Conservation (phyloP, 2,329 filamentous ascomycete species). For the Scedosporium apiospermum region DNA sequence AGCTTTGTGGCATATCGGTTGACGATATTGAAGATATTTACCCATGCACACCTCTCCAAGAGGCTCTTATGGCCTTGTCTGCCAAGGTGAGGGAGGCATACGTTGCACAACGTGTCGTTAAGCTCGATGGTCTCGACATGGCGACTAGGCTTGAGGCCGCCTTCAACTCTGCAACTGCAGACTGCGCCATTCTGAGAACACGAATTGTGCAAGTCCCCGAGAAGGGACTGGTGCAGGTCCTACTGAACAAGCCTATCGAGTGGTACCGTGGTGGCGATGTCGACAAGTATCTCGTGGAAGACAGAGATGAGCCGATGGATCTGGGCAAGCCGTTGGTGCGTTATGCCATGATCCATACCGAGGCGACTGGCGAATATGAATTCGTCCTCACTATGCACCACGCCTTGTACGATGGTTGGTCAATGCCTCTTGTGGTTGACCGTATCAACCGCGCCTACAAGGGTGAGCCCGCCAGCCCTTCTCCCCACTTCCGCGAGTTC, state of each 20-base stretch:
- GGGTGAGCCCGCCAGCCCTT: conserved; percentile 15
- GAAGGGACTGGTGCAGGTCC: conserved; percentile 35
- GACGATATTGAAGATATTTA: conserved; percentile 38
- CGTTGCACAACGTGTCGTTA: conserved; percentile 38
- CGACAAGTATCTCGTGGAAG: conserved; percentile 28
- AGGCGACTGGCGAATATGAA: conserved; percentile 20
- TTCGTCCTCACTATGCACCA: conserved; percentile 49
- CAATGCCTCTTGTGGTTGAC: conserved; percentile 39
- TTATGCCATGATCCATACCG: conserved; percentile 30
- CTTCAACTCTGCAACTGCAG: conserved; percentile 27
- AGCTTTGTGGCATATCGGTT: conserved; percentile 27
- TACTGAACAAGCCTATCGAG: conserved; percentile 29
- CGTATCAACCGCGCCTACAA: conserved; percentile 36
- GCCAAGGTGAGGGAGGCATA: conserved; percentile 41
- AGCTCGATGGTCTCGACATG: conserved; percentile 24
- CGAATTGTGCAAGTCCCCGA: conserved; percentile 36
- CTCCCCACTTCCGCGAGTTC: conserved; percentile 33
- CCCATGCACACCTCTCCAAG: conserved; percentile 44
- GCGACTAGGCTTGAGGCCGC: conserved; percentile 29
- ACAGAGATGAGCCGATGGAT: conserved; percentile 30
- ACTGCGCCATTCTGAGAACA: conserved; percentile 35
- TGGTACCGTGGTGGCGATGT: conserved; percentile 24
- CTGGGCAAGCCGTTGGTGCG: conserved; percentile 35
- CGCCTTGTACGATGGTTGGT: conserved; percentile 48
- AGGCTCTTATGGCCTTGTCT: conserved; percentile 43